Evolutionary conservation across 2,329 filamentous ascomycete species (phyloP).

Genomic region (Aspergillus tamarii): DNA sequence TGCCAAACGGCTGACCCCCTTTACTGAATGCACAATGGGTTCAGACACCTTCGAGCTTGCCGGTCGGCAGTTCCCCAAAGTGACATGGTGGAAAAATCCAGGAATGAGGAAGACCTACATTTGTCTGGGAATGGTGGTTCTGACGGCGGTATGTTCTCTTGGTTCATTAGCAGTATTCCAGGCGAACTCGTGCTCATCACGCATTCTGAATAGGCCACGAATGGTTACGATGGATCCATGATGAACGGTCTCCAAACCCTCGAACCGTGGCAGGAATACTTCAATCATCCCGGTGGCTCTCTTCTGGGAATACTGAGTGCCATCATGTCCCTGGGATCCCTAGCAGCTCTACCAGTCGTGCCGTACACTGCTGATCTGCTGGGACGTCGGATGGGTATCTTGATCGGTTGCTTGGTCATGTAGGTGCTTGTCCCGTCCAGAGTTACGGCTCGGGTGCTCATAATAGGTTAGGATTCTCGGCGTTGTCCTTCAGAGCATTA

Average conservation of each 20-base stretch:
- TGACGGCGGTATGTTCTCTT: constrained; percentile 22
- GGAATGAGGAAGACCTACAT: constrained; percentile 30
- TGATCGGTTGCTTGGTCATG: constrained; percentile 40
- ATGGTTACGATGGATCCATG: constrained; percentile 55
- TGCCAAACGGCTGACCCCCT: background rate
- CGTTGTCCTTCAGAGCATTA: constrained; percentile 33
- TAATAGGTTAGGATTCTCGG: constrained; percentile 24
- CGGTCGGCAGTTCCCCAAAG: constrained; percentile 25
- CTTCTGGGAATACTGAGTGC: constrained; percentile 50
- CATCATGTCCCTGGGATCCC: constrained; percentile 55
- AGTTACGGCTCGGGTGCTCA: background rate
- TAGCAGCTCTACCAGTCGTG: constrained; percentile 52
- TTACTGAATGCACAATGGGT: constrained; percentile 13
- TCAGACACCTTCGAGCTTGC: constrained; percentile 23
- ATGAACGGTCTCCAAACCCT: constrained; percentile 55
- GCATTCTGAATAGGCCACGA: constrained; percentile 37
- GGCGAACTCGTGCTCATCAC: background rate
- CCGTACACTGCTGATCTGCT: constrained; percentile 53
- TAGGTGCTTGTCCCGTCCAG: background rate
- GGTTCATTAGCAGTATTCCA: background rate
- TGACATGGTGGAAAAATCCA: constrained; percentile 29
- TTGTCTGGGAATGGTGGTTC: constrained; percentile 24
- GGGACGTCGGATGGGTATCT: constrained; percentile 52
- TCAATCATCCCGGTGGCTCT: constrained; percentile 34
- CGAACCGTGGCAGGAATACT: constrained; percentile 46